Evolutionary conservation across 1,284 basidiomycete species (phyloP).

Genomic region (Pyrrhoderma lamaoense): DNA sequence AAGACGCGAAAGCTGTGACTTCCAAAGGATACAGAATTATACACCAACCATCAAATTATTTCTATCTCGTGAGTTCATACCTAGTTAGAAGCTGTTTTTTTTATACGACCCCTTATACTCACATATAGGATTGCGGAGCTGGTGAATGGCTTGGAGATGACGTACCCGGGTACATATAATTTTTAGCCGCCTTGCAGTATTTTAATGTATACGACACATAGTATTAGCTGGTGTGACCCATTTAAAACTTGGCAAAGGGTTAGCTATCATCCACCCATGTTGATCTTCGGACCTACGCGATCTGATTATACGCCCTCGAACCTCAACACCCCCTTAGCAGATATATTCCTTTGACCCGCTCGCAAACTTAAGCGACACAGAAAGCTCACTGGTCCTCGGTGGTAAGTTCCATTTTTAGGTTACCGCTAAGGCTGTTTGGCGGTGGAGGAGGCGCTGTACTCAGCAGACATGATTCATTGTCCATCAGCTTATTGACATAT

Average conservation of each 20-base stretch:
- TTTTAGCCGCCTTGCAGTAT: not conserved
- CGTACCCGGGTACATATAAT: constrained; percentile 3
- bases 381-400: constrained; percentile 33
- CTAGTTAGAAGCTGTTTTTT: constrained; percentile 30
- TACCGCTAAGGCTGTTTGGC: too few species aligned
- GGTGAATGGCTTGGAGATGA: constrained; percentile 37
- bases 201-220: not conserved
- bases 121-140: constrained; percentile 32
- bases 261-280: constrained; percentile 1
- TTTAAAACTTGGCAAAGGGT: constrained; percentile 48
- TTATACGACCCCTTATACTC: not conserved
- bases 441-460: too few species aligned
- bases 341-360: constrained; percentile 50
- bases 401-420: constrained; percentile 14
- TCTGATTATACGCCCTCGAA: constrained; percentile 20
- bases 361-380: constrained; percentile 23
- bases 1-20: constrained; percentile 35
- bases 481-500: not conserved
- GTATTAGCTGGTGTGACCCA: constrained; percentile 42
- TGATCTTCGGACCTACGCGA: constrained; percentile 12
- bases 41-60: constrained; percentile 48
- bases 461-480: not conserved
- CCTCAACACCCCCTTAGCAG: constrained; percentile 3
- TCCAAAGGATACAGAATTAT: constrained; percentile 44
- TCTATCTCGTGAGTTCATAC: constrained; percentile 47